phyloP scores from a whole-genome alignment of 2,329 filamentous ascomycete genomes.

The Colletotrichum somersetense region DNA sequence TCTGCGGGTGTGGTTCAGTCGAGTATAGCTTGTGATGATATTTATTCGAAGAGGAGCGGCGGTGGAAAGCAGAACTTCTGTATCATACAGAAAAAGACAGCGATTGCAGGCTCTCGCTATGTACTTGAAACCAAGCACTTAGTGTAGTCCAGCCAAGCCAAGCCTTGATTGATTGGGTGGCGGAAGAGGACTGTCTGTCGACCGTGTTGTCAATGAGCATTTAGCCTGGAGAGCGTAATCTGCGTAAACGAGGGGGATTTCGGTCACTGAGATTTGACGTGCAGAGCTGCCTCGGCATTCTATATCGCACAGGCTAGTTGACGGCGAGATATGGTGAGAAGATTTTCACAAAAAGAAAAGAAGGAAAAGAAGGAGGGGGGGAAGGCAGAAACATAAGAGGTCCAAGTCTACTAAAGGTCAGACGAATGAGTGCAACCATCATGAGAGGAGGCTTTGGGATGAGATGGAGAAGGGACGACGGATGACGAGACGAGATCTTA shows the following conservation, averaged over 20 bases:
- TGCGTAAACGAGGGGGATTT: not conserved
- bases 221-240: not conserved
- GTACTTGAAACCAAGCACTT: not conserved
- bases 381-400: not conserved
- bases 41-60: not conserved
- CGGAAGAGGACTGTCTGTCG: not conserved
- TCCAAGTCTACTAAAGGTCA: too few relatives aligned
- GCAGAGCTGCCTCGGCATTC: not conserved
- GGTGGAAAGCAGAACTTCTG: not conserved
- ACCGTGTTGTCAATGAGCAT: not conserved
- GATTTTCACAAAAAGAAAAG: too few relatives aligned
- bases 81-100: not conserved
- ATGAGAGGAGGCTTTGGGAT: not conserved
- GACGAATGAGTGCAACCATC: too few relatives aligned
- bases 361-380: not conserved
- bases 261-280: not conserved
- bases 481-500: not conserved
- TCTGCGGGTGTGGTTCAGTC: not conserved
- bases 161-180: not conserved
- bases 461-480: not conserved
- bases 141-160: not conserved
- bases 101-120: not conserved
- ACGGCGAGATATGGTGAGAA: not conserved
- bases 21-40: not conserved
- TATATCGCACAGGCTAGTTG: accelerated